Percentiles rank a stretch among this genome's conserved stretches.
Conservation (phyloP, 2,329 filamentous ascomycete species). For the Furcasterigmium sp. region DNA sequence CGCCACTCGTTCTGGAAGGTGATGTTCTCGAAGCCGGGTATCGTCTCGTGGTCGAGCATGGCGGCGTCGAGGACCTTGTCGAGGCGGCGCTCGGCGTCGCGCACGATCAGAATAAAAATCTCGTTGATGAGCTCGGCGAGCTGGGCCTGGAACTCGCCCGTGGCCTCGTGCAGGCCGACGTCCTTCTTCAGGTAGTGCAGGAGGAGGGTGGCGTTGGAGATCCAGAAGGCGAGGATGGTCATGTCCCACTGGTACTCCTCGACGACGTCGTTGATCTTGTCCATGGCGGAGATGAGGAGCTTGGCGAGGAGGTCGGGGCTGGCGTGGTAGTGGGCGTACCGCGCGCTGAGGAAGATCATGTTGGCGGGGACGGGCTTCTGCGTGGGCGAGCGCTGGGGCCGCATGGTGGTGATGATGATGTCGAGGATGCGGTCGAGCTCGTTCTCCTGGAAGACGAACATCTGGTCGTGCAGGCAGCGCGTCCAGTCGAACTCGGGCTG, state of each 20-base stretch:
- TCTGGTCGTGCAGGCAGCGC: slow-evolving; percentile 90
- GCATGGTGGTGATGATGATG: slow-evolving; percentile 97
- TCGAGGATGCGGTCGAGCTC: slow-evolving; percentile 89
- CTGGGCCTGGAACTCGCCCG: slow-evolving; percentile 76
- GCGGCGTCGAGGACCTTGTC: slow-evolving; percentile 91
- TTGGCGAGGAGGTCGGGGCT: slow-evolving; percentile 77
- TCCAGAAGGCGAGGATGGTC: slow-evolving; percentile 98
- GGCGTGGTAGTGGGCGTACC: slow-evolving; percentile 95
- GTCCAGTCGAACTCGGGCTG: slow-evolving; percentile 95
- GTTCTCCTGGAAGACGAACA: slow-evolving; percentile 98
- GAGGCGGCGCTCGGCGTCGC: slow-evolving; percentile 90
- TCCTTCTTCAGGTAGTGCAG: slow-evolving; percentile 91
- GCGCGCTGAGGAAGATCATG: slow-evolving; percentile 89
- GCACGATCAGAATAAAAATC: slow-evolving; percentile 95
- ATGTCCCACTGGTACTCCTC: slow-evolving; percentile 97
- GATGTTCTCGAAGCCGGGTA: slow-evolving; percentile 94
- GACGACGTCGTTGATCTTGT: slow-evolving; percentile 96
- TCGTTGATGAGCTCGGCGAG: slow-evolving; percentile 94
- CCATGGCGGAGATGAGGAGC: slow-evolving; percentile 80
- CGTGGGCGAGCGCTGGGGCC: slow-evolving; percentile 87
- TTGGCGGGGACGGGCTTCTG: slow-evolving; percentile 98
- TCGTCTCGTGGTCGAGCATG: slow-evolving; percentile 97
- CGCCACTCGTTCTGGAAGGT: slow-evolving; percentile 99
- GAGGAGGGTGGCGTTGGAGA: slow-evolving; percentile 93
- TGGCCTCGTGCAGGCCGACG: slow-evolving; percentile 11